Percentiles rank a stretch among this genome's conserved stretches.
phyloP scores from a whole-genome alignment of 805 yeast genomes.

The Candida quercuum region DNA sequence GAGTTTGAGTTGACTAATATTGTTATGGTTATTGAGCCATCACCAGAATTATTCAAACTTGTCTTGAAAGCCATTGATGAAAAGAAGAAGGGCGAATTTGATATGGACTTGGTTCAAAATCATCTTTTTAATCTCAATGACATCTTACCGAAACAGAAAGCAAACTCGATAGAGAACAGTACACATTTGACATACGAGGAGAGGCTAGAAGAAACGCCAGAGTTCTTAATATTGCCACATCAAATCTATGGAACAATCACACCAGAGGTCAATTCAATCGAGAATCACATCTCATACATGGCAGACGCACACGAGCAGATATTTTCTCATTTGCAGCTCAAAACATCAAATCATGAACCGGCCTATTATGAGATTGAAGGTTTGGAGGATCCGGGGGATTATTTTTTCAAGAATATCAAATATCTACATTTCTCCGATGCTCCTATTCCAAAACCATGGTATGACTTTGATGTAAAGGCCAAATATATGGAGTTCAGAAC shows the following conservation, averaged over 20 bases:
- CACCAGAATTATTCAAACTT: conserved; percentile 17
- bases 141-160: conserved; percentile 12
- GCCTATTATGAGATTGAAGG: conserved; percentile 15
- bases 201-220: conserved; percentile 14
- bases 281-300: conserved; percentile 34
- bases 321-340: conserved; percentile 19
- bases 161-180: background rate
- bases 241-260: conserved; percentile 44
- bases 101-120: conserved; percentile 48
- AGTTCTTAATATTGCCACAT: conserved; percentile 42
- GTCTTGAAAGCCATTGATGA: conserved; percentile 20
- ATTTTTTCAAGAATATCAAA: conserved; percentile 28
- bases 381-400: conserved; percentile 13
- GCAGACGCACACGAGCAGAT: conserved; percentile 40
- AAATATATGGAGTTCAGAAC: conserved; percentile 13
- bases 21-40: conserved; percentile 56
- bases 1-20: conserved; percentile 35
- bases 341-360: conserved; percentile 10
- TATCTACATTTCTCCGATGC: conserved; percentile 61
- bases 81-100: conserved; percentile 36
- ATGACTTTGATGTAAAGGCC: conserved; percentile 5
- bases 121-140: conserved; percentile 25
- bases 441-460: conserved; percentile 69
- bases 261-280: conserved; percentile 38
- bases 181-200: conserved; percentile 6